A percentile compares a stretch with the other conserved stretches of the same genome.
These are phyloP conservation scores for Boletus rufocinnamomeus DNA, from an alignment of 768 basidiomycete genomes.

Conservation along the genomic window DNA sequence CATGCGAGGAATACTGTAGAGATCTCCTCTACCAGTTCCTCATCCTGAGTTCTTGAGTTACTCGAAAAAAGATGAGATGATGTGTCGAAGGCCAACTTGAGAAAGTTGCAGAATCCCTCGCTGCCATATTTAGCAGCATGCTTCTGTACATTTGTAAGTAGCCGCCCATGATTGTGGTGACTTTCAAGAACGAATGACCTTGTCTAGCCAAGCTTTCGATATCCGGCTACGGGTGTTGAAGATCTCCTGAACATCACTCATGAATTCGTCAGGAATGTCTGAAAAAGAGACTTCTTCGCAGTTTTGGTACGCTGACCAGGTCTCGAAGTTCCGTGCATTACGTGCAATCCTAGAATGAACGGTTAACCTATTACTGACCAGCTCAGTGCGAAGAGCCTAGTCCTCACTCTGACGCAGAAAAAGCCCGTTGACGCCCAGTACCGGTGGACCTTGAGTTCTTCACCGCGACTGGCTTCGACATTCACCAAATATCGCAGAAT, in stretches of 20 bases:
- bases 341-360: slow-evolving; percentile 45
- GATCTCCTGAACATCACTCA: slow-evolving; percentile 38
- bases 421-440: slow-evolving; percentile 33
- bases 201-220: slow-evolving; percentile 45
- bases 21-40: slow-evolving; percentile 40
- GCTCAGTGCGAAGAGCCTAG: background rate
- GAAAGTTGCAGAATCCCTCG: slow-evolving; percentile 25
- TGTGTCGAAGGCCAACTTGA: slow-evolving; percentile 34
- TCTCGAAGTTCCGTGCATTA: slow-evolving; percentile 50
- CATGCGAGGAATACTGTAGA: slow-evolving; percentile 46
- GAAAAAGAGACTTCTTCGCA: slow-evolving; percentile 51
- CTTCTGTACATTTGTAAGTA: slow-evolving; percentile 12
- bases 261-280: slow-evolving; percentile 45
- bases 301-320: slow-evolving; percentile 50
- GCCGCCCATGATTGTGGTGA: background rate
- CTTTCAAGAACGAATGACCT: slow-evolving; percentile 33
- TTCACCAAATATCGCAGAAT: slow-evolving; percentile 2
- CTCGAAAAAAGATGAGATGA: slow-evolving; percentile 45
- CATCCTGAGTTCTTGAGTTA: slow-evolving; percentile 17
- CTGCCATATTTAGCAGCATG: slow-evolving; percentile 4
- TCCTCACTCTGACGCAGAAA: slow-evolving; percentile 51
- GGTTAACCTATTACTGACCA: slow-evolving; percentile 1
- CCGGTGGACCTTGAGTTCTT: slow-evolving; percentile 18
- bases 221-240: slow-evolving; percentile 41
- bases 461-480: slow-evolving; percentile 21